phyloP scores from a whole-genome alignment of 2,329 filamentous ascomycete species.

The Botrytis galanthina region DNA sequence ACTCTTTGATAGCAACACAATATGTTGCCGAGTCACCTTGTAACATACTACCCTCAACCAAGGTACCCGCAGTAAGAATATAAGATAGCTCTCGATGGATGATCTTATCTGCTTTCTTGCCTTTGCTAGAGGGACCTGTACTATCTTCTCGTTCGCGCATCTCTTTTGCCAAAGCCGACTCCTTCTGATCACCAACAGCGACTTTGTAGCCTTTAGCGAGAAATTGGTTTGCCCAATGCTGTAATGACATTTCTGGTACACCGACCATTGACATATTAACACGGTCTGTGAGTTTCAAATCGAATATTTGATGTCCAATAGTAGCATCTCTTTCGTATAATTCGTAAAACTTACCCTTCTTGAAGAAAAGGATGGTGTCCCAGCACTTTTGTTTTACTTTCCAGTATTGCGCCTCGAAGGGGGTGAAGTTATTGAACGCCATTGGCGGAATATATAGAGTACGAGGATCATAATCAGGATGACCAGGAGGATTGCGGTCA shows the following conservation, averaged over 20 bases:
- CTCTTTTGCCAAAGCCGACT: slow-evolving; percentile 92
- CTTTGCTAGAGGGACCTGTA: slow-evolving; percentile 21
- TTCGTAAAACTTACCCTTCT: slow-evolving; percentile 99
- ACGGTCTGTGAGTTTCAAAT: slow-evolving; percentile 93
- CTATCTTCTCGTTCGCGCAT: slow-evolving; percentile 87
- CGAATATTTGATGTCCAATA: slow-evolving; percentile 92
- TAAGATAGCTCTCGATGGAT: slow-evolving; percentile 88
- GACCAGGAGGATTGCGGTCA: slow-evolving; percentile 71
- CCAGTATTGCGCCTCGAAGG: slow-evolving; percentile 99
- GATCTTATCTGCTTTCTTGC: slow-evolving; percentile 69
- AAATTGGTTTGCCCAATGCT: slow-evolving; percentile 97
- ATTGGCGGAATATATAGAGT: slow-evolving; percentile 85
- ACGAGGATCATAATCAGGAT: slow-evolving; percentile 87
- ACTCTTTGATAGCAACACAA: slow-evolving; percentile 90
- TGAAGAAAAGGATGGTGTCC: slow-evolving; percentile 99
- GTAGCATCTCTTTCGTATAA: slow-evolving; percentile 97
- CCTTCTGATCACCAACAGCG: slow-evolving; percentile 92
- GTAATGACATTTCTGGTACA: slow-evolving; percentile 91
- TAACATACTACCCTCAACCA: slow-evolving; percentile 94
- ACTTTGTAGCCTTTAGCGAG: slow-evolving; percentile 98
- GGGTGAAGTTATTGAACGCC: slow-evolving; percentile 79
- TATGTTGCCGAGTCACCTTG: slow-evolving; percentile 97
- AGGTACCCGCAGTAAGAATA: slow-evolving; percentile 85
- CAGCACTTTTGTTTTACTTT: slow-evolving; percentile 98
- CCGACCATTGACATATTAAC: slow-evolving; percentile 99